These are phyloP conservation scores for Coemansia sp. DNA, from an alignment of 192 early-diverging fungal species.

Conservation along the genomic window DNA sequence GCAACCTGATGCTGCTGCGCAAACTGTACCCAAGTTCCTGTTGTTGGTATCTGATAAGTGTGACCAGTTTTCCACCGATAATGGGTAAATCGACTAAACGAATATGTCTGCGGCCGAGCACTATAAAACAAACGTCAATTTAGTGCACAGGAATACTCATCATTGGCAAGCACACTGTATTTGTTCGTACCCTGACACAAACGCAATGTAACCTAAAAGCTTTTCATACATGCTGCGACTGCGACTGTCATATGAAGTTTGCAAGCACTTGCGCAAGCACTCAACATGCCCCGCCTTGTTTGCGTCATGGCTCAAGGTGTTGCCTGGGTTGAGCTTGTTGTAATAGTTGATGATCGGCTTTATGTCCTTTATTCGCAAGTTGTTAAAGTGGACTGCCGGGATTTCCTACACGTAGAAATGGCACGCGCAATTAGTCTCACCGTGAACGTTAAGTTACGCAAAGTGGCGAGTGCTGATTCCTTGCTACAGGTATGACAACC, in stretches of 20 bases:
- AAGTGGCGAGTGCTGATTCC: neutral
- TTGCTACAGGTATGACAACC: too few relatives aligned
- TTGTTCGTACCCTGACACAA: neutral
- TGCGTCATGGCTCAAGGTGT: neutral
- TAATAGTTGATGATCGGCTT: slow-evolving; percentile 13
- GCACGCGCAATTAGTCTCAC: neutral
- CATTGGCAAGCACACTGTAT: neutral
- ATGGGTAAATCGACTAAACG: neutral
- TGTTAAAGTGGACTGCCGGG: neutral
- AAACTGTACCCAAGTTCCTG: slow-evolving; percentile 7
- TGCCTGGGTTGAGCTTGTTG: neutral
- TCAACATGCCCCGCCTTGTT: slow-evolving; percentile 10
- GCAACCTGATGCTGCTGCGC: neutral
- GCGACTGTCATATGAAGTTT: neutral
- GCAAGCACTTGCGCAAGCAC: neutral
- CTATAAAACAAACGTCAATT: slow-evolving; percentile 1
- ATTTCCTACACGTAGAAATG: neutral
- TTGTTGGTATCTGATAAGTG: slow-evolving; percentile 8
- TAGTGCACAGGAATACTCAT: neutral
- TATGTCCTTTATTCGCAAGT: slow-evolving; percentile 28
- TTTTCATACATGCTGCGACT: slow-evolving; percentile 9
- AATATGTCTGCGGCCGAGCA: neutral
- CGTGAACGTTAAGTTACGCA: neutral
- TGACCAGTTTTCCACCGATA: slow-evolving; percentile 6
- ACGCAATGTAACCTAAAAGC: slow-evolving; percentile 13